Base-by-base conservation (phyloP, 345 rosid genomes). In the Gossypium rotundifolium region DNA sequence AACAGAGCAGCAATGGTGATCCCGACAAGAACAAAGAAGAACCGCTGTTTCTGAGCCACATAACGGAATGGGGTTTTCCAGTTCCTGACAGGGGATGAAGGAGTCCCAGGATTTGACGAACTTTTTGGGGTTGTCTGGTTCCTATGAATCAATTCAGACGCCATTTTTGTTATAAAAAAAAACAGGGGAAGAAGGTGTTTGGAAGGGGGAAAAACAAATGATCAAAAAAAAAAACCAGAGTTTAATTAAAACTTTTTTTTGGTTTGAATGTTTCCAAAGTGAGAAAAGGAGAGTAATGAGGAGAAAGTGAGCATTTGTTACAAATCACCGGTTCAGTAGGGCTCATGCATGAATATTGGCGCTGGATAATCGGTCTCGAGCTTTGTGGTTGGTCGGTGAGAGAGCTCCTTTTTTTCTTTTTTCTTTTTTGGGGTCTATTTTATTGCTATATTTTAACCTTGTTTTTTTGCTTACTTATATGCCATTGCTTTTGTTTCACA, bases 1-100 rank as follows among this genome's bases (percentile, higher is more conserved):
- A 87, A 84, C 72, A 90, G 71, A 9, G 89, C 75, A 1, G 95
- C 78, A 71, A 92, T 83, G 80, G 81, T 80, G 79, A 90, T 80
- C 69, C 97, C 95, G 44, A 83, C 48, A 81, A 92, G 81, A 60
- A 90, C 79, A 60, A 81, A 92, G 45, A 86, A 18, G 25, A 85
- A 84, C 3, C 91, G 82, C 75, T 88, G 94, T 51, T 85, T 83
- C 3, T 81, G 80, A 55, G 84, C 85, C 75, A 84, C 61, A 87
- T 80, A 86, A 53, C 68, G 84, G 73, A 87, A 61, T 65, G 87
- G 85, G 63, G 57, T 64, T 11, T 49, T 45, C 17, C 74, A 65
- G 23, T 29, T 61, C 2, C 42, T 6, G 6, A 13, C n/a, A 4
- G 68, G 38, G 23, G 2, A 61, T 17, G 74, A 45, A 48, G 17